These are phyloP conservation scores for Globisporangium nunn DNA, from an alignment of 352 stramenopile species.

Conservation along the genomic window DNA sequence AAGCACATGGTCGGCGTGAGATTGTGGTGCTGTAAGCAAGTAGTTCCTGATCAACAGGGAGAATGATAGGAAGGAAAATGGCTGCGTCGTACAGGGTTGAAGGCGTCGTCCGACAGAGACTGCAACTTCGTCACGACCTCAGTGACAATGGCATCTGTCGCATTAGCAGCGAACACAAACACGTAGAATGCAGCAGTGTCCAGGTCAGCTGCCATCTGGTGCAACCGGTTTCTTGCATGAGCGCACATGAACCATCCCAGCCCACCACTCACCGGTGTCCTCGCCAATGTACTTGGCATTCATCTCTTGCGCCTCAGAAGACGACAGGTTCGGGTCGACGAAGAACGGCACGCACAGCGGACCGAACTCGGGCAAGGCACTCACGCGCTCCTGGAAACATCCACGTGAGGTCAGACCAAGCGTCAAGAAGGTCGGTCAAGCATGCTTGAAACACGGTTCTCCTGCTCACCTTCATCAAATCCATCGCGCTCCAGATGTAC, in stretches of 20 bases:
- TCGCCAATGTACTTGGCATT: conserved; percentile 70
- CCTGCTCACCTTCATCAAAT: conserved; percentile 68
- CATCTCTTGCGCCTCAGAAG: conserved; percentile 49
- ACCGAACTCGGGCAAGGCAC: conserved; percentile 70
- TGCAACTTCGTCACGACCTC: conserved; percentile 38
- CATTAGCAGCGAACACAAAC: not conserved
- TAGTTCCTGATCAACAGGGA: not conserved
- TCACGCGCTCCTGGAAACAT: conserved; percentile 56
- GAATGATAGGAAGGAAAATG: not conserved
- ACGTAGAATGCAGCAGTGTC: not conserved
- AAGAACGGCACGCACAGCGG: conserved; percentile 75
- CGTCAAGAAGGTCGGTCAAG: not conserved
- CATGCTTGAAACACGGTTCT: not conserved
- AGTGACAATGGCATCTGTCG: conserved; percentile 37
- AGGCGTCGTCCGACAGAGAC: conserved; percentile 52
- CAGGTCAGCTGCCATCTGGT: not conserved
- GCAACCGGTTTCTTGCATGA: no score
- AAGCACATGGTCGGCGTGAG: not conserved
- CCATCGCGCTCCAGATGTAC: conserved; percentile 71
- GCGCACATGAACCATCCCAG: conserved; percentile 4
- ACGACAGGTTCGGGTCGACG: conserved; percentile 39
- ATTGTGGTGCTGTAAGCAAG: not conserved
- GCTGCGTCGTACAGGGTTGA: conserved; percentile 37
- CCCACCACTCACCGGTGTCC: conserved; percentile 28
- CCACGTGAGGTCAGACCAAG: not conserved